Evolutionary conservation across 306 rosid genomes (phyloP).

Genomic region (Senna tora): DNA sequence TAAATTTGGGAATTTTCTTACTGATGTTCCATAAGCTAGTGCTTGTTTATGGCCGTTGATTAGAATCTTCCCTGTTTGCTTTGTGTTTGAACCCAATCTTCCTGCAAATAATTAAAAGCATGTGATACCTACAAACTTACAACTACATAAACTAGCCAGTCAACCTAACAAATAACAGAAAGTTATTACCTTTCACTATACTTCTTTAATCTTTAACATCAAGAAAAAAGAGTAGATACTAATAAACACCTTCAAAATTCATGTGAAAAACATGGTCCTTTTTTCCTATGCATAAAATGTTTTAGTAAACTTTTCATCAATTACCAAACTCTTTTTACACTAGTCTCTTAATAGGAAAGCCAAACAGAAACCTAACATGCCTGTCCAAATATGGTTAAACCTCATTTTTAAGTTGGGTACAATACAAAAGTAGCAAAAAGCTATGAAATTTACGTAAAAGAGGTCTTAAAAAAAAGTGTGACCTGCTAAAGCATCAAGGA

Average conservation of each 20-base stretch:
- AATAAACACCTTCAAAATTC: not conserved
- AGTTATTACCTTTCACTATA: not conserved
- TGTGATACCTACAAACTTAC: not conserved
- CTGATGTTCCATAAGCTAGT: conserved; percentile 55
- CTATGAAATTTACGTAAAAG: not conserved
- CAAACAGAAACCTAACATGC: not conserved
- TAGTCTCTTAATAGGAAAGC: not conserved
- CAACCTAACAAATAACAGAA: not conserved
- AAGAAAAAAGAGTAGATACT: not conserved
- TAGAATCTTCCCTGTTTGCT: conserved; percentile 46
- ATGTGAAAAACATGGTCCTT: not conserved
- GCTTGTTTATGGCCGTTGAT: conserved; percentile 48
- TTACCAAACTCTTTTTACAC: not conserved
- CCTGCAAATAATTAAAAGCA: conserved; percentile 40
- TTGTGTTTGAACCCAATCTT: conserved; percentile 45
- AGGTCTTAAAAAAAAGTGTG: not conserved
- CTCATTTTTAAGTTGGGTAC: not conserved
- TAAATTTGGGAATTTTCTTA: conserved; percentile 25
- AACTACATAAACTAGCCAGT: not conserved
- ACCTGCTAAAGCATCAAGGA: conserved; percentile 80
- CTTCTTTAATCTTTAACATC: not conserved
- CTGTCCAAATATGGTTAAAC: not conserved
- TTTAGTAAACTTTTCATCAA: not conserved
- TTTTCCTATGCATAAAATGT: not conserved
- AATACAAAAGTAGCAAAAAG: not conserved